Evolutionary conservation across 495 filamentous ascomycete genomes (phyloP).

Genomic region (Penicillium paradoxum): DNA sequence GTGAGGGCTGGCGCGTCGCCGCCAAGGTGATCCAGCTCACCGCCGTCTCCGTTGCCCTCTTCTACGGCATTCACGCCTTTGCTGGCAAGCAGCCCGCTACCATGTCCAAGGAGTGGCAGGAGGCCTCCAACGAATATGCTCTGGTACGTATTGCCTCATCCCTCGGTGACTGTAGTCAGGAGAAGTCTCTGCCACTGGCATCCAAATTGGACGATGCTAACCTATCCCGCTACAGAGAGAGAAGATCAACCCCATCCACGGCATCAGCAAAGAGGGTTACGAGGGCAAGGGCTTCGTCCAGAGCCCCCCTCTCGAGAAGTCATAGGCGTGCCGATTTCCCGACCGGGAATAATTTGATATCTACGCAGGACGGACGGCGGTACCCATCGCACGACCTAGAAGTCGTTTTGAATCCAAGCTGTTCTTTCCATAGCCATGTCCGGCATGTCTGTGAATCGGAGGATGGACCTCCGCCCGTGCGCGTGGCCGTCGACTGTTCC

Average conservation of each 20-base stretch:
- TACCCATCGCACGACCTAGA: neutral
- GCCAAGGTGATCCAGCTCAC: conserved; percentile 62
- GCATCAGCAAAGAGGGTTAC: conserved; percentile 76
- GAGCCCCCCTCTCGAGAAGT: conserved; percentile 50
- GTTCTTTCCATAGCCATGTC: conserved; percentile 15
- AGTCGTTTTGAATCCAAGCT: neutral
- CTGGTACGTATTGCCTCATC: conserved; percentile 53
- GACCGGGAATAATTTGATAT: conserved; percentile 26
- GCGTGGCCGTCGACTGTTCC: conserved; percentile 14
- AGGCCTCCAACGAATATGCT: conserved; percentile 85
- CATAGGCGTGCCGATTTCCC: conserved; percentile 24
- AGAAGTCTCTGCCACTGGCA: conserved; percentile 5
- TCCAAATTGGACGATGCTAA: conserved; percentile 11
- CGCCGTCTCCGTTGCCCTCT: conserved; percentile 56
- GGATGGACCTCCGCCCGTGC: conserved; percentile 6
- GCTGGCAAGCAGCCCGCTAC: conserved; percentile 70
- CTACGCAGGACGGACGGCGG: conserved; percentile 7
- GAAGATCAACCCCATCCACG: conserved; percentile 82
- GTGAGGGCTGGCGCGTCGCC: conserved; percentile 70
- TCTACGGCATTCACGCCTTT: conserved; percentile 57
- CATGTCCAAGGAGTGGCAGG: conserved; percentile 94
- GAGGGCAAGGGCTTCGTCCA: conserved; percentile 78
- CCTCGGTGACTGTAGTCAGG: neutral
- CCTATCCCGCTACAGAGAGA: conserved; percentile 53
- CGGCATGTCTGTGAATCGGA: conserved; percentile 3